phyloP scores from a whole-genome alignment of 345 rosid species.

The Isatis tinctoria region DNA sequence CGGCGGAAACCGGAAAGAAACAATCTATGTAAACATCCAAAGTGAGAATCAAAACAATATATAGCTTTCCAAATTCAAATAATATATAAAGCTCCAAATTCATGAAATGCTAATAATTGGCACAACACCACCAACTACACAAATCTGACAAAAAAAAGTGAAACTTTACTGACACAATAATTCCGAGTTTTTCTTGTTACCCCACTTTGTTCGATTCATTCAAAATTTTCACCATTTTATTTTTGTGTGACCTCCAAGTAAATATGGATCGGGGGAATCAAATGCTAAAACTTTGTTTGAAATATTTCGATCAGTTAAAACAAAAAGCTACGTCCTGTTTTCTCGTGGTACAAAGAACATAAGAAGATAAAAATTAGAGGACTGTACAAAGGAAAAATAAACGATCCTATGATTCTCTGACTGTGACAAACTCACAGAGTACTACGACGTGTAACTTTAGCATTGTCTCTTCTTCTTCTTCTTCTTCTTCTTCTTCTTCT shows the following conservation, averaged over 20 bases:
- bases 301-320: background rate
- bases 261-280: background rate
- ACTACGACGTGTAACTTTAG: conserved; percentile 24
- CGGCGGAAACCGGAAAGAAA: background rate
- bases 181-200: background rate
- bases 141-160: background rate
- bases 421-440: conserved; percentile 25
- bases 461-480: background rate
- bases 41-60: background rate
- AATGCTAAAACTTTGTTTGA: background rate
- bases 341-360: background rate
- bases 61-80: background rate
- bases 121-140: background rate
- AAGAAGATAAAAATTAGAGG: background rate
- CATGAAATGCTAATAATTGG: conserved; percentile 12
- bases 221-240: background rate
- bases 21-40: background rate
- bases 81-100: background rate
- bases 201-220: background rate
- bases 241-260: background rate
- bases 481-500: background rate
- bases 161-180: conserved; percentile 9
- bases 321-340: background rate
- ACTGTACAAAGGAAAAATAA: conserved; percentile 15
- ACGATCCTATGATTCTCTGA: background rate